These are phyloP conservation scores for Alternaria incomplexa DNA, from an alignment of 2,329 filamentous ascomycete genomes.

Conservation along the genomic window DNA sequence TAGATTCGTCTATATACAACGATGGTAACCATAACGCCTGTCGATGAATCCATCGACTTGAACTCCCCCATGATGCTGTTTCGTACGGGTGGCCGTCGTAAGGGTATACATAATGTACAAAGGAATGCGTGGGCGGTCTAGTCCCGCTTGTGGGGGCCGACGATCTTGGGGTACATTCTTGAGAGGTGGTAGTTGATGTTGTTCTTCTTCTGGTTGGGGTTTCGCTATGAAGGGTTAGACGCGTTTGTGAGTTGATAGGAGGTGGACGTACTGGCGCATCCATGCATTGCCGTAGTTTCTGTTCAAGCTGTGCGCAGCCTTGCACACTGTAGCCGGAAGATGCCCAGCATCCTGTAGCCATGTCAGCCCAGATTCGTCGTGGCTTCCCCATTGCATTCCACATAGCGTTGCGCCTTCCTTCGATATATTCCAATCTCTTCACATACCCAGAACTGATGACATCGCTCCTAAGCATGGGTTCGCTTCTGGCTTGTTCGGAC, in stretches of 20 bases:
- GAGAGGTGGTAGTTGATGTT: constrained; percentile 91
- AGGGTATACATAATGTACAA: constrained; percentile 39
- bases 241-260: not conserved
- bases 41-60: constrained; percentile 22
- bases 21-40: constrained; percentile 22
- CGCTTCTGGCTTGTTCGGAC: constrained; percentile 65
- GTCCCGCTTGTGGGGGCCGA: constrained; percentile 72
- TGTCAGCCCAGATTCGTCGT: constrained; percentile 26
- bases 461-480: constrained; percentile 72
- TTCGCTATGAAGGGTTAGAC: constrained; percentile 55
- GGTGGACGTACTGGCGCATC: constrained; percentile 70
- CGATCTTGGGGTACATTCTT: constrained; percentile 76
- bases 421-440: not conserved
- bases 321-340: constrained; percentile 73
- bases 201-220: constrained; percentile 67
- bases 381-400: not conserved
- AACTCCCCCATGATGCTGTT: constrained; percentile 26
- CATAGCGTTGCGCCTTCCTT: not conserved
- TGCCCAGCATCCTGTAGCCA: constrained; percentile 75
- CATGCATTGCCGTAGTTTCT: constrained; percentile 73
- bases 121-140: constrained; percentile 32
- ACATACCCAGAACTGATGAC: constrained; percentile 68
- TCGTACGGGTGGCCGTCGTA: constrained; percentile 11
- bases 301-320: constrained; percentile 66
- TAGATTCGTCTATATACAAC: constrained; percentile 20